Percentiles rank a stretch among this genome's conserved stretches.
phyloP scores from a whole-genome alignment of 2,329 filamentous ascomycete species.

The Claviceps monticola region DNA sequence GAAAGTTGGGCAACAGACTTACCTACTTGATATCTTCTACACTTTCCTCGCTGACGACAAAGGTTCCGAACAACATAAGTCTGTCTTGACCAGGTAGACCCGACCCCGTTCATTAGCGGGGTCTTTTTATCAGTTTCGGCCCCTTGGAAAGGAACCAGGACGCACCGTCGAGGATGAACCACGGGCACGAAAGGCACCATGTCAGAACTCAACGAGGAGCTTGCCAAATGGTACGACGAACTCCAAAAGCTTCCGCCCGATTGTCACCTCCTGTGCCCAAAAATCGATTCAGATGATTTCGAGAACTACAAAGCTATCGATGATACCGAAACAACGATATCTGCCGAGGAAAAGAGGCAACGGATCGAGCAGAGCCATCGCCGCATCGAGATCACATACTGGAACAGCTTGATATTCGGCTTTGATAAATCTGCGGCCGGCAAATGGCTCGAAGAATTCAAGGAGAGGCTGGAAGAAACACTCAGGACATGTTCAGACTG shows the following conservation, averaged over 20 bases:
- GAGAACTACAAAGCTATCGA: slow-evolving; percentile 42
- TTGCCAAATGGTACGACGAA: slow-evolving; percentile 29
- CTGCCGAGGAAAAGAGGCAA: slow-evolving; percentile 33
- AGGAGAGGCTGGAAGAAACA: slow-evolving; percentile 38
- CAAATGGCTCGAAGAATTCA: slow-evolving; percentile 46
- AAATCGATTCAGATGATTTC: slow-evolving; percentile 45
- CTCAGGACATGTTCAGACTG: slow-evolving; percentile 55
- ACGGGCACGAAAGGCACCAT: slow-evolving; percentile 15
- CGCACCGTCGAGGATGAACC: slow-evolving; percentile 3
- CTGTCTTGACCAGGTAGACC: background rate
- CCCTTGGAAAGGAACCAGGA: background rate
- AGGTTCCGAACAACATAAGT: background rate
- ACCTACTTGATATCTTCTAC: background rate
- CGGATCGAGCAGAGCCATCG: slow-evolving; percentile 40
- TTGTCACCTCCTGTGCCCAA: slow-evolving; percentile 56
- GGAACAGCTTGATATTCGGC: slow-evolving; percentile 55
- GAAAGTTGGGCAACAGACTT: background rate
- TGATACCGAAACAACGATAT: slow-evolving; percentile 35
- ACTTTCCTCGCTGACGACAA: background rate
- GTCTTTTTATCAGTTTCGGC: background rate
- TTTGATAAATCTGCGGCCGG: slow-evolving; percentile 47
- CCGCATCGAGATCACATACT: slow-evolving; percentile 49
- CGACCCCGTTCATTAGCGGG: background rate
- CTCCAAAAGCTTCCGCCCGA: slow-evolving; percentile 30
- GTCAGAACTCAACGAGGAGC: slow-evolving; percentile 25